Base-by-base conservation (phyloP, 768 basidiomycete species). In the Boletales sp. region DNA sequence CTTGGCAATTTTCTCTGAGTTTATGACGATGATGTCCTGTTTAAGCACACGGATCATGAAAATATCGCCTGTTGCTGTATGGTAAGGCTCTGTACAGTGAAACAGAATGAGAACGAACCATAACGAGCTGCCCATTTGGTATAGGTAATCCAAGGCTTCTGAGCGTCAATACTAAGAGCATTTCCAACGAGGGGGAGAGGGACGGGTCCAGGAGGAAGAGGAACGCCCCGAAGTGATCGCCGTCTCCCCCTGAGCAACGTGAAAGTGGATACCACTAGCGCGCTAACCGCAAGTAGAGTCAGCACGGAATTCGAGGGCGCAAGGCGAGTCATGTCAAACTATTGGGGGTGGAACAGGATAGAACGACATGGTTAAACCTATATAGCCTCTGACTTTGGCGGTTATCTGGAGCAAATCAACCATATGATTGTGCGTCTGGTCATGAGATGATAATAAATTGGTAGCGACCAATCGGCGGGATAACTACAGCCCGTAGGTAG, bases 11-110 rank as follows among this genome's bases (percentile, higher is more conserved):
- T 58, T 56, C 21, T 54, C 45, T 15, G 63, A 61, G 55, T 54
- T 68, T 9, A 68, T 49, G 8, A 64, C 48, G n/a, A 65, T 48
- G 32, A 60, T 52, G 31, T 61, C 56, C 44, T 61, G 56, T 19
- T 51, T 58, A 10, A 63, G 37, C 8, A 61, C 49, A 39, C 54
- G 54, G n/a, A 63, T 35, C 47, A 44, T 61, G 11, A 61, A 54
- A 11, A 64, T 50, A 35, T 55, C 51, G 3, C 62, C 61, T 63
- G 24, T 43, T 43, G 9, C 2, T n/a, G 10, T 6, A 14, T 39
- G 30, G 17, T 53, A 24, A 47, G 37, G 6, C 4, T 27, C 39
- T 11, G n/a, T 12, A 7, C 10, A 35, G 17, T 9, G 2, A 11
- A 5, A 29, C 2, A 30, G 13, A 13, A 29, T 14, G 2, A 43